Evolutionary conservation across 495 filamentous ascomycete species (phyloP).

Genomic region (Thermochaetoides thermophila): DNA sequence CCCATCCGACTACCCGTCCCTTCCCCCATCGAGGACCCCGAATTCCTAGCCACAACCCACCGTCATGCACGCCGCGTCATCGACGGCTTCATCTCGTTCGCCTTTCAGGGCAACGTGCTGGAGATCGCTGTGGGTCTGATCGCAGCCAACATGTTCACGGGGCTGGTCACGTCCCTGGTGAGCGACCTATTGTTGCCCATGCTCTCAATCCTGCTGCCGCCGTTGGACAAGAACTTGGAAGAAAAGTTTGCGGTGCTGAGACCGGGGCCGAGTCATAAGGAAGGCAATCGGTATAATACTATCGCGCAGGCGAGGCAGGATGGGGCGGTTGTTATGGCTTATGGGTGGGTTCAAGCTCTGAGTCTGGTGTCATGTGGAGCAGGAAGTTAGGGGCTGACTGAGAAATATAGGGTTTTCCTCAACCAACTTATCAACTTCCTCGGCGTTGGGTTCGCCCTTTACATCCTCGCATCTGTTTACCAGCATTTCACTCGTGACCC

Average conservation of each 20-base stretch:
- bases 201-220: slow-evolving; percentile 51
- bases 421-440: slow-evolving; percentile 52
- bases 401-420: slow-evolving; percentile 46
- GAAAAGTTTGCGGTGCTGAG: slow-evolving; percentile 59
- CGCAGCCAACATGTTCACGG: slow-evolving; percentile 57
- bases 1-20: slow-evolving; percentile 15
- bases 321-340: slow-evolving; percentile 57
- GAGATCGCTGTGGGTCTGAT: slow-evolving; percentile 66
- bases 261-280: slow-evolving; percentile 38
- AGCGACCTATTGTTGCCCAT: slow-evolving; percentile 55
- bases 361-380: too few species aligned
- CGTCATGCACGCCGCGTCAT: slow-evolving; percentile 37
- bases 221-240: slow-evolving; percentile 55
- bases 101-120: slow-evolving; percentile 58
- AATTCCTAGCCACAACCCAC: too few species aligned
- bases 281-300: slow-evolving; percentile 58
- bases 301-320: slow-evolving; percentile 50
- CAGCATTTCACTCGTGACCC: slow-evolving; percentile 44
- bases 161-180: slow-evolving; percentile 57
- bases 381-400: too few species aligned
- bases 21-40: too few species aligned
- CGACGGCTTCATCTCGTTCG: slow-evolving; percentile 54
- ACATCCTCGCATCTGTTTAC: slow-evolving; percentile 50
- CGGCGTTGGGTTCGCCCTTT: slow-evolving; percentile 50
- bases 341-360: slow-evolving; percentile 35